Evolutionary conservation across 2,329 filamentous ascomycete species (phyloP), one percentile per base, ranked within the genome.

Genomic region (Cladophialophora yegresii): DNA sequence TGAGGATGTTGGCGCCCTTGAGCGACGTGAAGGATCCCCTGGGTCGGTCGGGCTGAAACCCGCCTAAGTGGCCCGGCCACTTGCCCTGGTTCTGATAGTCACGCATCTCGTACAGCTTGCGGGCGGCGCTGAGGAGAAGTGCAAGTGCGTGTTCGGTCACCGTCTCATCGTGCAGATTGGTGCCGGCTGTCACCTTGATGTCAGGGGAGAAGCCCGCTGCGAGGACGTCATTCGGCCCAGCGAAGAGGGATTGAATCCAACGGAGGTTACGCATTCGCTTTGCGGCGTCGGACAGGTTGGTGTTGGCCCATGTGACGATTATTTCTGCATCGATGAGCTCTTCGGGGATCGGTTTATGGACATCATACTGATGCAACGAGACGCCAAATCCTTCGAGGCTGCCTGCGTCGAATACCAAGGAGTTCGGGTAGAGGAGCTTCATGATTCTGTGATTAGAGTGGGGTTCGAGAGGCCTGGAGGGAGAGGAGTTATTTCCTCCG

Each of bases 361-460:
- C 83, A 70, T 88, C 82, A 77, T 88, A 88, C 23, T 83, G 73
- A 70, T 85, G 79, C 22, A 88, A 80, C 2, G 79, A 74, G 54
- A 84, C 80, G 54, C 62, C 78, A 78, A 86, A 87, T 71, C 85
- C 85, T 69, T 86, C 76, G 65, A 88, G 79, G 72, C 77, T 79
- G 66, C 79, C 67, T 64, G 82, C 71, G 77, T 88, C 81, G 73
- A 88, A 81, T 61, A 78, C 78, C 66, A 88, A 80, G 3, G 85
- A 87, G 63, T 83, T 87, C 57, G 86, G 86, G 77, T 88, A 88
- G 67, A 88, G 84, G 69, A 88, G 84, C 78, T 88, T 88, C 84
- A 67, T 67, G 30, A 26, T 45, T 63, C 33, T 26, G 40, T n/a
- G 13, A 16, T 16, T 20, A 1, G 12, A 9, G 30, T 16, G 9